Conservation (phyloP, 352 stramenopile species). For the Phytopythium vexans region DNA sequence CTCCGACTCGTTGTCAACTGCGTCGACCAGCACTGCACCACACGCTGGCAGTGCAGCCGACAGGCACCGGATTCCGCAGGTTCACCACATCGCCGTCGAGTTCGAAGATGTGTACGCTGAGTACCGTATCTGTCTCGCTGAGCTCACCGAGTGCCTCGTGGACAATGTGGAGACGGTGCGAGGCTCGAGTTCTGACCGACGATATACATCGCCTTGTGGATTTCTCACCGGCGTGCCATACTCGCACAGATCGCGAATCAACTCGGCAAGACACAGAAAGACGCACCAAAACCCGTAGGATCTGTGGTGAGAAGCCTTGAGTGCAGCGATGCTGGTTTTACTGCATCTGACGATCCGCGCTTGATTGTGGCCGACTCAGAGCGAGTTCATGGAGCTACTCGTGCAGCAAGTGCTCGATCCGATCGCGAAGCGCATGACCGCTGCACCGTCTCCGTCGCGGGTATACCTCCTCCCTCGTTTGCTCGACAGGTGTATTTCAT, state of each 20-base stretch:
- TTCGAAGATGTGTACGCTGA: conserved; percentile 42
- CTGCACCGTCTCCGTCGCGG: conserved; percentile 32
- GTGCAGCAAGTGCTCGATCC: conserved; percentile 47
- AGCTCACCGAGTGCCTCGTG: conserved; percentile 52
- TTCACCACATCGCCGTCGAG: conserved; percentile 53
- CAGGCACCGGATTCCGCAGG: conserved; percentile 25
- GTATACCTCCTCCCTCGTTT: conserved; percentile 46
- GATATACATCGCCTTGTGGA: background rate
- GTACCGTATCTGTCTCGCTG: conserved; percentile 46
- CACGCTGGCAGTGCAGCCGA: conserved; percentile 5
- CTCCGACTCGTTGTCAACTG: conserved; percentile 17
- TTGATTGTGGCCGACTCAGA: conserved; percentile 13
- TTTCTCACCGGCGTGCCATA: background rate
- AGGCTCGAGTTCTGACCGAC: background rate
- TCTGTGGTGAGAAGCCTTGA: conserved; percentile 15
- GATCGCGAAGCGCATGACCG: conserved; percentile 36
- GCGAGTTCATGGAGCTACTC: conserved; percentile 47
- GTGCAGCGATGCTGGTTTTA: background rate
- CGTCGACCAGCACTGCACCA: conserved; percentile 14
- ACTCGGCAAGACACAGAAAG: conserved; percentile 25
- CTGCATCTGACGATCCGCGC: background rate
- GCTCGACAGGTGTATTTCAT: conserved; percentile 51
- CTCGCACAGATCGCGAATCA: conserved; percentile 24
- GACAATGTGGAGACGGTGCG: conserved; percentile 39
- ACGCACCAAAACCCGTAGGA: conserved; percentile 12